phyloP scores from a whole-genome alignment of 805 yeast species.

The Metschnikowia vanudenii region DNA sequence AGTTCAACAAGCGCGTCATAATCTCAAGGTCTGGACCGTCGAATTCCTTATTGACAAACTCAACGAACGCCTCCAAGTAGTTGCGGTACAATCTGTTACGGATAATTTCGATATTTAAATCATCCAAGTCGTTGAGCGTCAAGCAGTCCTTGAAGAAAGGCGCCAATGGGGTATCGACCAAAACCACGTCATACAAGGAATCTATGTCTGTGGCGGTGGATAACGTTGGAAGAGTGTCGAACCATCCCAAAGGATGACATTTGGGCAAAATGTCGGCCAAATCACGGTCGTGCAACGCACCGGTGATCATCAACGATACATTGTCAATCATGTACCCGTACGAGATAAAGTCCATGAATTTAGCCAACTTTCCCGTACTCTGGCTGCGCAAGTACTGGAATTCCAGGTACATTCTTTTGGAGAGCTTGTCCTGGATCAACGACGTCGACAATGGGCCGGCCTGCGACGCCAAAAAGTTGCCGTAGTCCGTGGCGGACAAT shows the following conservation, averaged over 20 bases:
- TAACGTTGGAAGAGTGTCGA: conserved; percentile 93
- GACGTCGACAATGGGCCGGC: conserved; percentile 84
- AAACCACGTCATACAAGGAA: conserved; percentile 85
- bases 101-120: conserved; percentile 90
- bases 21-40: conserved; percentile 77
- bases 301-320: conserved; percentile 92
- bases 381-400: conserved; percentile 84
- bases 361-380: conserved; percentile 73
- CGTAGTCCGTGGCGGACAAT: conserved; percentile 93
- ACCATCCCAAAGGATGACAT: conserved; percentile 98
- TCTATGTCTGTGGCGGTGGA: conserved; percentile 94
- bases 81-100: conserved; percentile 91
- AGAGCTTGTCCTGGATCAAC: conserved; percentile 76
- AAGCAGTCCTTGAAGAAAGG: conserved; percentile 92
- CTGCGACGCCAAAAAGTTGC: conserved; percentile 80
- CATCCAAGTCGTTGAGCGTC: conserved; percentile 86
- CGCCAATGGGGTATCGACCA: conserved; percentile 96
- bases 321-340: conserved; percentile 99
- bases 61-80: conserved; percentile 81
- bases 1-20: conserved; percentile 73
- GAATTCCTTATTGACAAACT: conserved; percentile 60
- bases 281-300: conserved; percentile 94
- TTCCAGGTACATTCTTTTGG: conserved; percentile 72
- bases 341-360: conserved; percentile 87
- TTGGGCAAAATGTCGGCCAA: conserved; percentile 81